Evolutionary conservation across 495 filamentous ascomycete genomes (phyloP).

Genomic region (Penicillium macrosclerotiorum): DNA sequence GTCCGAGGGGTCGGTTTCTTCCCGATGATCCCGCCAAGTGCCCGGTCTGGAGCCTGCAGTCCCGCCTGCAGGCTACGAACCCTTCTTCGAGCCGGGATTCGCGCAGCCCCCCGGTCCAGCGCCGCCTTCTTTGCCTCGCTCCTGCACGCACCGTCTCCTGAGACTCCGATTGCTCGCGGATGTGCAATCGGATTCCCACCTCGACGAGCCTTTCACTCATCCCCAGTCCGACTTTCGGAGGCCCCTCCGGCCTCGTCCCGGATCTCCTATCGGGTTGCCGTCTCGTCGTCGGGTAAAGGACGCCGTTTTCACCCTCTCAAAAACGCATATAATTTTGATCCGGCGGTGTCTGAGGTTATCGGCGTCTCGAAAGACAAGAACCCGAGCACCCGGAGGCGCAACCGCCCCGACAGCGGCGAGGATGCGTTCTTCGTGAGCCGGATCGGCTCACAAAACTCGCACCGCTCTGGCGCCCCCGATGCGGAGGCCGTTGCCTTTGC

Average conservation of each 20-base stretch:
- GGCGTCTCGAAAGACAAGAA: slow-evolving; percentile 42
- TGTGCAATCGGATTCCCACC: slow-evolving; percentile 6
- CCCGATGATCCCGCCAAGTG: slow-evolving; percentile 32
- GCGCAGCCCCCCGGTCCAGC: slow-evolving; percentile 1
- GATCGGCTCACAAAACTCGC: slow-evolving; percentile 46
- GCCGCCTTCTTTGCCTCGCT: slow-evolving; percentile 7
- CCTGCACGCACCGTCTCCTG: slow-evolving; percentile 10
- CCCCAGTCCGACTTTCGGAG: slow-evolving; percentile 9
- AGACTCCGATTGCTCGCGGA: background rate
- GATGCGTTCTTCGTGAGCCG: slow-evolving; percentile 93
- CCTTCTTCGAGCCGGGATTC: slow-evolving; percentile 24
- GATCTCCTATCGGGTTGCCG: slow-evolving; percentile 50
- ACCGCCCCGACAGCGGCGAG: slow-evolving; percentile 77
- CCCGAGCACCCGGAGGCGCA: slow-evolving; percentile 28
- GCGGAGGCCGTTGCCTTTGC: slow-evolving; percentile 64
- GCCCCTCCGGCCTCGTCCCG: slow-evolving; percentile 20
- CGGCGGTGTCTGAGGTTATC: slow-evolving; percentile 52
- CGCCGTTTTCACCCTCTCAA: slow-evolving; percentile 65
- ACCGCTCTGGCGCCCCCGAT: slow-evolving; percentile 35
- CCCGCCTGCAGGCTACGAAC: slow-evolving; percentile 37
- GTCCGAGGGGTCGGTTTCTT: slow-evolving; percentile 8
- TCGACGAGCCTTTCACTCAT: slow-evolving; percentile 31
- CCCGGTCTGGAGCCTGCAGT: slow-evolving; percentile 38
- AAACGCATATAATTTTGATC: slow-evolving; percentile 76
- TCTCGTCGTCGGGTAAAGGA: slow-evolving; percentile 73